A percentile compares a stretch with the other conserved stretches of the same genome.
These are phyloP conservation scores for Ramicandelaber brevisporus DNA, from an alignment of 192 early-diverging fungal species.

Conservation along the genomic window DNA sequence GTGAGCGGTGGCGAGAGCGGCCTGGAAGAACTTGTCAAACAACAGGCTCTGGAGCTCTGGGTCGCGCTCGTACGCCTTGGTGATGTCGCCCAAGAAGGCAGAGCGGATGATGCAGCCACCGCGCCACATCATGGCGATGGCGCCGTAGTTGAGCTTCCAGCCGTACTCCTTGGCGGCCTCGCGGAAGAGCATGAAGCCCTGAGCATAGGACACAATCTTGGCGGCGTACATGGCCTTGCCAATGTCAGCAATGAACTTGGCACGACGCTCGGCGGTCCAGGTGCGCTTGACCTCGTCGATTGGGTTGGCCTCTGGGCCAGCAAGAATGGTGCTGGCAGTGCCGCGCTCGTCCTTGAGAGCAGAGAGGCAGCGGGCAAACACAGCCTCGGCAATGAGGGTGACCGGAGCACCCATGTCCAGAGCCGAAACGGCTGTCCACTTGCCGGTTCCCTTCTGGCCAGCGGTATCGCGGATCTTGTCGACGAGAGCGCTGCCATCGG, in stretches of 20 bases:
- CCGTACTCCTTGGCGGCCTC: constrained; percentile 74
- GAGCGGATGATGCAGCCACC: constrained; percentile 97
- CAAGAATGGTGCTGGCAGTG: constrained; percentile 62
- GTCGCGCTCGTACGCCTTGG: constrained; percentile 73
- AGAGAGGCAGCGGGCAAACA: constrained; percentile 90
- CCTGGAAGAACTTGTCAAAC: constrained; percentile 91
- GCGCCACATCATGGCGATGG: constrained; percentile 98
- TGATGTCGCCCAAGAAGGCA: constrained; percentile 93
- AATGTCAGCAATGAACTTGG: constrained; percentile 67
- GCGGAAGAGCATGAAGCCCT: constrained; percentile 97
- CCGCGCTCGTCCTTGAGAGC: constrained; percentile 89
- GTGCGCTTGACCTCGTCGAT: no score
- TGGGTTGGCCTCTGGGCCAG: constrained; percentile 35
- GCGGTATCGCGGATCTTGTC: constrained; percentile 91
- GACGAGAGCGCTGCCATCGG: constrained; percentile 61
- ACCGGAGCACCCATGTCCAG: constrained; percentile 90
- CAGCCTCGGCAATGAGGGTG: constrained; percentile 93
- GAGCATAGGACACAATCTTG: constrained; percentile 96
- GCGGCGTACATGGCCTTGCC: constrained; percentile 86
- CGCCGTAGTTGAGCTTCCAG: constrained; percentile 94
- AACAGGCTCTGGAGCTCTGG: constrained; percentile 71
- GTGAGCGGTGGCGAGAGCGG: constrained; percentile 60
- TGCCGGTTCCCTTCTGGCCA: constrained; percentile 94
- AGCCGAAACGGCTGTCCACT: constrained; percentile 92
- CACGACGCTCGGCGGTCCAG: constrained; percentile 81